A percentile compares a stretch with the other conserved stretches of the same genome.
Evolutionary conservation across 441 rosid species (phyloP).

Genomic region (Adansonia gregorii): DNA sequence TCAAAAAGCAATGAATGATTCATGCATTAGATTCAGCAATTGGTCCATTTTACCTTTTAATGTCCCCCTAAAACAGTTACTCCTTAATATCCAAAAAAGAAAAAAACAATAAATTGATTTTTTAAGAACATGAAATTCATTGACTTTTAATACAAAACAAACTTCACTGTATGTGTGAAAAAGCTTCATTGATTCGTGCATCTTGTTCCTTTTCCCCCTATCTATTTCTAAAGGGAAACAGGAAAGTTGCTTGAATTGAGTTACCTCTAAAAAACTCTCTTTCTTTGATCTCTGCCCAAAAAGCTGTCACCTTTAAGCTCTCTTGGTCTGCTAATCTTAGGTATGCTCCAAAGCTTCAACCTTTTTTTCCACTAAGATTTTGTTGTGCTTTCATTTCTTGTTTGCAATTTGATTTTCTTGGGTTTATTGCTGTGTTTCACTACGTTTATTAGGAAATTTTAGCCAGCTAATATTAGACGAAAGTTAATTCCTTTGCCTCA

Average conservation of each 20-base stretch:
- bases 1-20: constrained; percentile 3
- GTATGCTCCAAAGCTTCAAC: constrained; percentile 14
- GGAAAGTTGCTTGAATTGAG: constrained; percentile 12
- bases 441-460: background rate
- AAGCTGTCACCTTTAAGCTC: background rate
- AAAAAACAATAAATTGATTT: too few species aligned
- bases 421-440: background rate
- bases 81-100: too few species aligned
- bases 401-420: background rate
- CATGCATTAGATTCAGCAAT: background rate
- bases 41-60: background rate
- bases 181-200: background rate
- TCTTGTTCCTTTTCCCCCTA: background rate
- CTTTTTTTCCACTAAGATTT: background rate
- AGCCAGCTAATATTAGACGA: background rate
- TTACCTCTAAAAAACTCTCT: background rate
- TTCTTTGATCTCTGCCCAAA: constrained; percentile 7
- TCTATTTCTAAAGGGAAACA: background rate
- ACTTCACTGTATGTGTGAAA: background rate
- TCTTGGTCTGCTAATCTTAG: background rate
- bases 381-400: constrained; percentile 17
- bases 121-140: background rate
- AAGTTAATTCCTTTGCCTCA: background rate
- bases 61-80: background rate
- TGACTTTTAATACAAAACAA: background rate